These are phyloP conservation scores for Tillandsia leiboldiana DNA, from an alignment of 176 grass and related monocot genomes.

Conservation along the genomic window DNA sequence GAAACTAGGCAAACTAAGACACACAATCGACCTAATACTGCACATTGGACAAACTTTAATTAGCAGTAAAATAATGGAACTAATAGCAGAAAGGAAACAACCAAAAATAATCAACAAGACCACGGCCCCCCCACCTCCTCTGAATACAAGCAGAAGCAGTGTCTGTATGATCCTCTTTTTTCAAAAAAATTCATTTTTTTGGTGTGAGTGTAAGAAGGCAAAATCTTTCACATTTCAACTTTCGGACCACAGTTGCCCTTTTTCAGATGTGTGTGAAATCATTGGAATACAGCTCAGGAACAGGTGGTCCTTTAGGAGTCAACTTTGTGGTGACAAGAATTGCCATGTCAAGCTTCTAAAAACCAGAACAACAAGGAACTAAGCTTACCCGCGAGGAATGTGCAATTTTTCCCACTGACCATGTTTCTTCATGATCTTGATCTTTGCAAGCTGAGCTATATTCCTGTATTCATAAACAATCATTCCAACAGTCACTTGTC, in stretches of 20 bases:
- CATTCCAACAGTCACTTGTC: background rate
- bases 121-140: too few relatives aligned
- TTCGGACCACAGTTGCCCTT: too few relatives aligned
- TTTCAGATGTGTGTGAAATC: too few relatives aligned
- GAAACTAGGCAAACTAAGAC: constrained; percentile 95
- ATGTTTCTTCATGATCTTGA: constrained; percentile 87
- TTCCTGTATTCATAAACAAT: constrained; percentile 45
- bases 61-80: background rate
- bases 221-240: too few relatives aligned
- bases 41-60: constrained; percentile 26
- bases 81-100: background rate
- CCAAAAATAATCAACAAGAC: constrained; percentile 9
- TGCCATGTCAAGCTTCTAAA: background rate
- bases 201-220: too few relatives aligned
- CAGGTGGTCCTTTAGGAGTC: background rate
- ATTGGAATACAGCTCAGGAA: too few relatives aligned
- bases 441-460: constrained; percentile 66
- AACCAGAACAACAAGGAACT: background rate
- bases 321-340: background rate
- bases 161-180: too few relatives aligned
- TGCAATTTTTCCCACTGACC: constrained; percentile 82
- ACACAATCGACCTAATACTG: constrained; percentile 93
- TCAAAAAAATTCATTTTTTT: too few relatives aligned
- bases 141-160: too few relatives aligned
- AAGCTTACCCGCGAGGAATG: constrained; percentile 71